A percentile compares a stretch with the other conserved stretches of the same genome.
phyloP scores from a whole-genome alignment of 2,329 filamentous ascomycete species.

The Fusarium continuum region DNA sequence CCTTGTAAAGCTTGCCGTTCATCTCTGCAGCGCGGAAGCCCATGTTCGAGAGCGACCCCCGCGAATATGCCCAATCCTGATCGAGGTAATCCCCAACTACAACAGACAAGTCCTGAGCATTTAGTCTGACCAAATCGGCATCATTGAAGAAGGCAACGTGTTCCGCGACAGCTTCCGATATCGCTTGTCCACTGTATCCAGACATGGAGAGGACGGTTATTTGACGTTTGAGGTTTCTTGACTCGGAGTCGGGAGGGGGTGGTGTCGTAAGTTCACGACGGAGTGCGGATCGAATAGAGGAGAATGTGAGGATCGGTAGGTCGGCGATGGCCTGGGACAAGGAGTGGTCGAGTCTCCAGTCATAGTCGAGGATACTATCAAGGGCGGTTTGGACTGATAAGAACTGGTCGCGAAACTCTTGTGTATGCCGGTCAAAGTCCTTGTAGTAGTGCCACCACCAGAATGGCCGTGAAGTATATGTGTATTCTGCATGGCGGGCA shows the following conservation, averaged over 20 bases:
- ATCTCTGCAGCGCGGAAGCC: constrained; percentile 65
- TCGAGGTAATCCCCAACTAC: constrained; percentile 76
- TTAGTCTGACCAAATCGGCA: constrained; percentile 74
- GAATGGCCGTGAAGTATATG: constrained; percentile 49
- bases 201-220: constrained; percentile 51
- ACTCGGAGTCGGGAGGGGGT: constrained; percentile 45
- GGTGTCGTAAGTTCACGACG: constrained; percentile 43
- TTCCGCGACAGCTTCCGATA: constrained; percentile 64
- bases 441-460: constrained; percentile 55
- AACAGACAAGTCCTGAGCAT: constrained; percentile 74
- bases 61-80: constrained; percentile 61
- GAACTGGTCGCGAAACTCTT: constrained; percentile 46
- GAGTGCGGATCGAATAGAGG: constrained; percentile 44
- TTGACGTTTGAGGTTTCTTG: constrained; percentile 50
- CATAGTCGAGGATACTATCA: constrained; percentile 44
- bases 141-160: constrained; percentile 67
- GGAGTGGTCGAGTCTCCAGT: constrained; percentile 46
- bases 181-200: constrained; percentile 51
- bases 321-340: constrained; percentile 50
- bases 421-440: constrained; percentile 45
- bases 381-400: constrained; percentile 41
- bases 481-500: constrained; percentile 47
- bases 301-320: constrained; percentile 47
- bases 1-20: constrained; percentile 62
- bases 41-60: constrained; percentile 62